These are phyloP conservation scores for Phytomonas sp. DNA, from an alignment of 208 protist genomes.

Conservation along the genomic window DNA sequence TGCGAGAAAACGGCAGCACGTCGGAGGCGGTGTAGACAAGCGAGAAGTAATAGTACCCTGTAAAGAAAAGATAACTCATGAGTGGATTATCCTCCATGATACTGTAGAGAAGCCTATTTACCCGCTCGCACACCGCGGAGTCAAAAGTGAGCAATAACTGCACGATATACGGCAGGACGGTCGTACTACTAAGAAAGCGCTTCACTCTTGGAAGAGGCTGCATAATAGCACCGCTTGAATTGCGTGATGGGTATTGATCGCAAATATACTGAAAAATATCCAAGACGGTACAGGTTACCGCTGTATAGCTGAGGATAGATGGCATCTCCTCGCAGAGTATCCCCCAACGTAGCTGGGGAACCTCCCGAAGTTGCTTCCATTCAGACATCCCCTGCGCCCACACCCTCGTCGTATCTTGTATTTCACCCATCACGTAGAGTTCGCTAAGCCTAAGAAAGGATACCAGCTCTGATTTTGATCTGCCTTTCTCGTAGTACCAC, in stretches of 20 bases:
- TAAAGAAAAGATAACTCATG: conserved; percentile 81
- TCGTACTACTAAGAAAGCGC: conserved; percentile 67
- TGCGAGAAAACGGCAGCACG: conserved; percentile 77
- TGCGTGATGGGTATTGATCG: conserved; percentile 78
- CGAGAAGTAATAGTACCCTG: conserved; percentile 92
- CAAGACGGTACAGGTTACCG: conserved; percentile 83
- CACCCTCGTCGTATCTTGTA: conserved; percentile 71
- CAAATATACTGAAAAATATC: conserved; percentile 88
- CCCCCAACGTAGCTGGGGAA: conserved; percentile 92
- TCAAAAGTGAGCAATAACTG: conserved; percentile 93
- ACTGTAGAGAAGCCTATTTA: conserved; percentile 69
- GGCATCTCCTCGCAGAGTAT: conserved; percentile 37
- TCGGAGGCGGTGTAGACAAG: conserved; percentile 93
- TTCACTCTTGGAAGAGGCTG: conserved; percentile 90
- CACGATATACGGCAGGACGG: conserved; percentile 89
- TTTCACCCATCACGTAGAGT: conserved; percentile 35
- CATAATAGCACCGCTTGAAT: conserved; percentile 83
- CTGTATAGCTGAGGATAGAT: conserved; percentile 76
- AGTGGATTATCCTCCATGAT: conserved; percentile 88
- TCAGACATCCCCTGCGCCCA: conserved; percentile 93
- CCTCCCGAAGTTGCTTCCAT: conserved; percentile 74
- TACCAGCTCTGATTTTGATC: conserved; percentile 41
- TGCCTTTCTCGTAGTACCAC: conserved; percentile 75
- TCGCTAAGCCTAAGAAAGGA: conserved; percentile 56
- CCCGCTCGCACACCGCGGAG: conserved; percentile 65